Conservation (phyloP, 2,329 filamentous ascomycete species). For the Aureobasidium melanogenum region DNA sequence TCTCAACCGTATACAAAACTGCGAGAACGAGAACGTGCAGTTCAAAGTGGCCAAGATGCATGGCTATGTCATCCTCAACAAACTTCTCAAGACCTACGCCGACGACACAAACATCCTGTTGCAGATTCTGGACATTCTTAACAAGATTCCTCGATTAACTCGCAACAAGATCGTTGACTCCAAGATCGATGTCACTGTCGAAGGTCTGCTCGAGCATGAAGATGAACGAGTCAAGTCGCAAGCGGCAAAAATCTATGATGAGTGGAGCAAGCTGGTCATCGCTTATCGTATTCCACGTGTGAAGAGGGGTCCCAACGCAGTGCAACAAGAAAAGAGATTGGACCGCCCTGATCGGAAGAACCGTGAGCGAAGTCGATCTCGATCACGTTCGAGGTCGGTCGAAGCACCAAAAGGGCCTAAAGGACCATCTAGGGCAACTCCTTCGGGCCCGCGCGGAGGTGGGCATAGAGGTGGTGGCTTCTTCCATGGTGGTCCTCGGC, state of each 20-base stretch:
- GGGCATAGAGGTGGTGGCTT: slow-evolving; percentile 45
- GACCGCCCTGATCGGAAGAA: slow-evolving; percentile 57
- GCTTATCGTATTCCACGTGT: slow-evolving; percentile 89
- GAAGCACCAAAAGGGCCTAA: slow-evolving; percentile 25
- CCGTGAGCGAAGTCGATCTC: slow-evolving; percentile 39
- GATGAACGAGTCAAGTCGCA: slow-evolving; percentile 61
- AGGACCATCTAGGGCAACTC: slow-evolving; percentile 1
- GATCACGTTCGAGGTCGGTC: slow-evolving; percentile 40
- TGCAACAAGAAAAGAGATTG: slow-evolving; percentile 46
- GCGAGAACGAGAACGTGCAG: slow-evolving; percentile 76
- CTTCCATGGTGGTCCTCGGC: slow-evolving; percentile 46
- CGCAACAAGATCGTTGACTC: slow-evolving; percentile 96
- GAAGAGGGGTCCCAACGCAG: slow-evolving; percentile 64
- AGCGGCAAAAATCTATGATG: slow-evolving; percentile 62
- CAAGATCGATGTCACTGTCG: slow-evolving; percentile 78
- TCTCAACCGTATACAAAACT: slow-evolving; percentile 76
- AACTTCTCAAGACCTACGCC: slow-evolving; percentile 72
- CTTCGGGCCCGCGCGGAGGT: slow-evolving; percentile 41
- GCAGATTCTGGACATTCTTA: slow-evolving; percentile 82
- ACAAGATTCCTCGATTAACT: slow-evolving; percentile 80
- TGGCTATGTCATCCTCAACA: slow-evolving; percentile 90
- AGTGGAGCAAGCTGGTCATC: slow-evolving; percentile 83
- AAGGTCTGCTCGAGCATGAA: slow-evolving; percentile 60
- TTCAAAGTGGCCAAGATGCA: slow-evolving; percentile 92
- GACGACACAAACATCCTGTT: slow-evolving; percentile 85